Conservation (phyloP, 2,329 filamentous ascomycete genomes). For the Chaetomium olivaceum region DNA sequence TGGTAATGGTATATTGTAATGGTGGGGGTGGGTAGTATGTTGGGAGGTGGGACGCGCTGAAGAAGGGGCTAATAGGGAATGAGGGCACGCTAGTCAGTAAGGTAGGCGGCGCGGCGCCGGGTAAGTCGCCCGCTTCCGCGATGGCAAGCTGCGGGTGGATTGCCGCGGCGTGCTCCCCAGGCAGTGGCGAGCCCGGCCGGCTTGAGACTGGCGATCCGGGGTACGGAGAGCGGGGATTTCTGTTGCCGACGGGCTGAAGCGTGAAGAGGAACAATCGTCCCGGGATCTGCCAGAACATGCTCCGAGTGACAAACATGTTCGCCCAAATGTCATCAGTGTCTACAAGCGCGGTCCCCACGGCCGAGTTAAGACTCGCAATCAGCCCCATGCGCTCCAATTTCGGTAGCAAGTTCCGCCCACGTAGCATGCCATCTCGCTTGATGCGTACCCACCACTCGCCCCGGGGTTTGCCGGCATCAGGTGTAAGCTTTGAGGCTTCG, state of each 20-base stretch:
- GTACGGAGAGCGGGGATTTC: conserved; percentile 38
- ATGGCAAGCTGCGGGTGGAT: conserved; percentile 31
- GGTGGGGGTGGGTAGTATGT: conserved; percentile 88
- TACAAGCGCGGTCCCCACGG: conserved; percentile 66
- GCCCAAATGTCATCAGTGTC: conserved; percentile 68
- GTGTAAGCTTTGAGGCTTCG: conserved; percentile 64
- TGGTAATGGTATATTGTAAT: conserved; percentile 76
- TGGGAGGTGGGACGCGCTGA: conserved; percentile 79
- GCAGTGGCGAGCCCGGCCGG: conserved; percentile 54
- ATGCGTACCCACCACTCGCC: conserved; percentile 87
- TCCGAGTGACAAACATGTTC: conserved; percentile 77
- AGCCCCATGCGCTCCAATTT: conserved; percentile 94
- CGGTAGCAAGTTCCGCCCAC: conserved; percentile 77
- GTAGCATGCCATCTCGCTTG: conserved; percentile 83
- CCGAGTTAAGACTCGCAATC: conserved; percentile 72
- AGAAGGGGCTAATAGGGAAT: conserved; percentile 67
- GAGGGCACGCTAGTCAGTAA: conserved; percentile 39
- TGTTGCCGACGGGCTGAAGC: conserved; percentile 55
- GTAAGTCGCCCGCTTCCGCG: conserved; percentile 41
- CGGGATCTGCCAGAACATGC: conserved; percentile 90
- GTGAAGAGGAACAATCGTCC: conserved; percentile 86
- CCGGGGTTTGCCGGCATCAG: conserved; percentile 68
- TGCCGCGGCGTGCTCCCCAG: conserved; percentile 22
- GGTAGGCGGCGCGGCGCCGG: conserved; percentile 43
- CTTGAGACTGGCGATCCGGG: conserved; percentile 56